phyloP scores from a whole-genome alignment of 1,284 basidiomycete species.

The Rhodotorula sp. region DNA sequence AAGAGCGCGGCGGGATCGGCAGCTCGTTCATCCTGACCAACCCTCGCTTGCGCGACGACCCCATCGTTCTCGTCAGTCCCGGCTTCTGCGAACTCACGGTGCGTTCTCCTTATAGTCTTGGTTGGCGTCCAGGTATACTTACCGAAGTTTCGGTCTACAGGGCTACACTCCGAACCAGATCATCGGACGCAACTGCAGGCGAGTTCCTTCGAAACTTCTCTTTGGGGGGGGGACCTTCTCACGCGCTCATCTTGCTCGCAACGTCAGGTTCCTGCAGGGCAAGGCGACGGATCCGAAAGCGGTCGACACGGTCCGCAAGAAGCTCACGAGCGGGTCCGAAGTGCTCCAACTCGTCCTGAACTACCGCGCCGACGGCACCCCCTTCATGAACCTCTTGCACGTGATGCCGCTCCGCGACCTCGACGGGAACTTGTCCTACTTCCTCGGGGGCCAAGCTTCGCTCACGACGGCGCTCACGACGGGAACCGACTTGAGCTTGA shows the following conservation, averaged over 20 bases:
- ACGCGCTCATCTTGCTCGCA: not conserved
- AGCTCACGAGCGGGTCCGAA: conserved; percentile 31
- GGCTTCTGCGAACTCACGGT: conserved; percentile 40
- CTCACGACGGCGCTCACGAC: conserved; percentile 22
- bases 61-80: conserved; percentile 44
- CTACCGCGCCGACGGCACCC: conserved; percentile 40
- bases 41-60: conserved; percentile 39
- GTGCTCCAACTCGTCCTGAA: conserved; percentile 45
- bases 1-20: conserved; percentile 25
- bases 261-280: conserved; percentile 41
- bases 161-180: conserved; percentile 44
- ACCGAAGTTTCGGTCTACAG: too few relatives aligned
- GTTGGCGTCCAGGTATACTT: too few relatives aligned
- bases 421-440: conserved; percentile 32
- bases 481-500: conserved; percentile 17
- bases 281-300: conserved; percentile 34
- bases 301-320: conserved; percentile 36
- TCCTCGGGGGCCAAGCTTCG: conserved; percentile 43
- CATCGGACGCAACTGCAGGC: conserved; percentile 46
- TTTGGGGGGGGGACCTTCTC: not conserved
- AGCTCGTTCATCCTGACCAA: conserved; percentile 23
- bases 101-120: not conserved
- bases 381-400: conserved; percentile 42
- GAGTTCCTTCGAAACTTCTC: not conserved
- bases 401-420: conserved; percentile 45